Conservation (phyloP, 345 rosid genomes). For the Aurinia saxatilis region DNA sequence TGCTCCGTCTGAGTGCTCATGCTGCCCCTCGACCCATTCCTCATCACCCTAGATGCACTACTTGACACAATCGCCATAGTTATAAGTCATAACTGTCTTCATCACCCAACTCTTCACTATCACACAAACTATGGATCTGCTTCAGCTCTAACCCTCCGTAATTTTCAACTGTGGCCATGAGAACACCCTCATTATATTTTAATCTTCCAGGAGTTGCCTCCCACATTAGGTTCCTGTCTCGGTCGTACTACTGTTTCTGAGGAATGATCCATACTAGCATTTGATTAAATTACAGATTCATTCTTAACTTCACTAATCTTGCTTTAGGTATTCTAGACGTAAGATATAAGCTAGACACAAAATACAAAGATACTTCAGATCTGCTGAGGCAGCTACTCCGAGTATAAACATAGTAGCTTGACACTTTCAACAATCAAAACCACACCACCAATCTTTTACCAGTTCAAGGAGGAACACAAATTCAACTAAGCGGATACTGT, state of each 20-base stretch:
- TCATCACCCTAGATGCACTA: conserved; percentile 79
- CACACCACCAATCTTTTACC: not conserved
- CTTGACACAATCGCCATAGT: conserved; percentile 73
- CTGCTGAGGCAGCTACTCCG: not conserved
- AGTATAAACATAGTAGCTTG: not conserved
- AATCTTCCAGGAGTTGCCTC: conserved; percentile 61
- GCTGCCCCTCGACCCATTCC: conserved; percentile 66
- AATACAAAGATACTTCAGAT: not conserved
- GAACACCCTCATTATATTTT: conserved; percentile 27
- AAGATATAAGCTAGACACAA: not conserved
- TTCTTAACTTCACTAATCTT: not conserved
- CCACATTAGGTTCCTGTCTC: conserved; percentile 34
- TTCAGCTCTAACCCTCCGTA: conserved; percentile 58
- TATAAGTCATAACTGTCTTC: conserved; percentile 70
- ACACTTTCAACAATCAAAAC: not conserved
- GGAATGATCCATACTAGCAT: conserved; percentile 25
- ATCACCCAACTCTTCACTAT: conserved; percentile 66
- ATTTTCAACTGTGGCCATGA: conserved; percentile 61
- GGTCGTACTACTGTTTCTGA: conserved; percentile 12
- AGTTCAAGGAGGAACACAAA: not conserved
- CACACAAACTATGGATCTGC: conserved; percentile 80
- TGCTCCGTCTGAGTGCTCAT: conserved; percentile 67
- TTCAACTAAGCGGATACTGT: not conserved
- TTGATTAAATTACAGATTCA: conserved; percentile 25
- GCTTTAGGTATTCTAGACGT: not conserved